Evolutionary conservation across 2,329 filamentous ascomycete genomes (phyloP), one percentile per base, ranked within the genome.

Genomic region (Phaeosphaeriaceae sp.): DNA sequence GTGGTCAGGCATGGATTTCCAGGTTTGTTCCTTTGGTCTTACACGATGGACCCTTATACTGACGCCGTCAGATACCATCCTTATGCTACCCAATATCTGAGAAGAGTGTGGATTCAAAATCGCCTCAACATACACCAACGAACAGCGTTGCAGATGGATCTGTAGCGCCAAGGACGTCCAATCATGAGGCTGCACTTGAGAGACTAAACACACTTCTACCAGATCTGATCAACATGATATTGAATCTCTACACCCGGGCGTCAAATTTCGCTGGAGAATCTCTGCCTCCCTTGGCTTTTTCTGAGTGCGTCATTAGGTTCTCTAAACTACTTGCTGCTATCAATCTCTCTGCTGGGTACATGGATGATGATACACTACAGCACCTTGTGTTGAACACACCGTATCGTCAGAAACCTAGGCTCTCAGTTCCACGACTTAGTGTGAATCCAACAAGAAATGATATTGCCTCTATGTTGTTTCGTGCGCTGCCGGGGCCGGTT

Each of bases 1-100:
- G 23, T 96, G 92, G 89, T 84, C 87, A 29, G 88, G 87, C 3
- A 80, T 93, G 63, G 89, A 94, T 66, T 97, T 97, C 63, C 83
- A 87, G 63, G 82, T 94, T 56, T 70, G 77, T 61, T 29, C 35
- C 15, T 29, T 5, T 9, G 1, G 16, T 11, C n/a, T 2, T 16
- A 7, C 6, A 4, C 18, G 15, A 13, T 6, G 17, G 20, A 5
- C 3, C 16, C 8, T 15, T 44, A 39, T 26, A 11, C 52, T 62
- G 46, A 67, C 46, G 6, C 6, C 34, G 15, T 18, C 32, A 82
- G 78, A 81, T 84, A 51, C 81, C 81, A 21, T 76, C 76, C 53
- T 73, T 82, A 18, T 81, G 81, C 52, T 82, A 78, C 56, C 78
- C 81, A 11, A 73, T 74, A 29, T 70, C 74, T 36, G 80, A 82